These are phyloP conservation scores for Trichosanthes truncata DNA, from an alignment of 306 rosid genomes.

Conservation along the genomic window DNA sequence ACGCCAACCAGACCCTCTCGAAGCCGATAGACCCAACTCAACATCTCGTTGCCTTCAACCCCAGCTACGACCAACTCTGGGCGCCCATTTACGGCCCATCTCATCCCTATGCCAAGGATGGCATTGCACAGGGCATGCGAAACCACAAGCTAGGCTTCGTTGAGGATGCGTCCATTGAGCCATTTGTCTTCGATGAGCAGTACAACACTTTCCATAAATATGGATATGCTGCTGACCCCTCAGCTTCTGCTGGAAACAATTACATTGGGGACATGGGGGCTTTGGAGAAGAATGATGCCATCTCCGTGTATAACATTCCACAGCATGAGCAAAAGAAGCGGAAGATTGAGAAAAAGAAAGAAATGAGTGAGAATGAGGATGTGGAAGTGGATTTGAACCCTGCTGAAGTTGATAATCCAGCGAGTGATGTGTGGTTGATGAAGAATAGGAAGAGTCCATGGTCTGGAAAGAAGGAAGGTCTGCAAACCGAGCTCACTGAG, in stretches of 20 bases:
- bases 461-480: slow-evolving; percentile 87
- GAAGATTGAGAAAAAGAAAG: slow-evolving; percentile 43
- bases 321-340: slow-evolving; percentile 74
- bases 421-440: slow-evolving; percentile 64
- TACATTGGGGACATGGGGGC: slow-evolving; percentile 69
- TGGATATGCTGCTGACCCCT: slow-evolving; percentile 89
- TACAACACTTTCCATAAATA: slow-evolving; percentile 82
- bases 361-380: slow-evolving; percentile 12
- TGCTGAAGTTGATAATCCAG: slow-evolving; percentile 57
- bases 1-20: slow-evolving; percentile 21
- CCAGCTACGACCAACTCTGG: slow-evolving; percentile 88
- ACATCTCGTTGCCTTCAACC: slow-evolving; percentile 63
- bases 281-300: slow-evolving; percentile 46
- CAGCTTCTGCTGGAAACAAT: slow-evolving; percentile 62
- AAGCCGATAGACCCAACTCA: slow-evolving; percentile 78
- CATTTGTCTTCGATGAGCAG: slow-evolving; percentile 85
- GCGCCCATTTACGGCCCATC: slow-evolving; percentile 86
- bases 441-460: slow-evolving; percentile 91
- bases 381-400: slow-evolving; percentile 8
- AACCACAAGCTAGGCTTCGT: slow-evolving; percentile 95
- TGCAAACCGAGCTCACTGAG: slow-evolving; percentile 59
- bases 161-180: slow-evolving; percentile 74
- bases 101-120: slow-evolving; percentile 90
- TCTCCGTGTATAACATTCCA: slow-evolving; percentile 70
- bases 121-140: slow-evolving; percentile 88